A percentile compares a stretch with the other conserved stretches of the same genome.
Conservation (phyloP, 306 rosid species). For the Parietaria judaica region DNA sequence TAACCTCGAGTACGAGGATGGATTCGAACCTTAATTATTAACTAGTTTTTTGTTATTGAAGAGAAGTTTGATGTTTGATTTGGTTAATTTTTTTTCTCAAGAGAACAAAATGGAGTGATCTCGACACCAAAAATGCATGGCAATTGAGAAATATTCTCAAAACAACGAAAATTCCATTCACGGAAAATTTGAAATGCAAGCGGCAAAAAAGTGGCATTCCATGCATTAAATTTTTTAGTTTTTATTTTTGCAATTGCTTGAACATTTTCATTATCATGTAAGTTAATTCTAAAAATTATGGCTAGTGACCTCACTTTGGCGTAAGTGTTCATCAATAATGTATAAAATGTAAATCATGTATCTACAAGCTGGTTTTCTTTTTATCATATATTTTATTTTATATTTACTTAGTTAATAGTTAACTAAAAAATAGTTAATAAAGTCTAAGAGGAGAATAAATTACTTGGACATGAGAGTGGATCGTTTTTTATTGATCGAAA, state of each 20-base stretch:
- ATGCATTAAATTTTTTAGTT: too few species aligned
- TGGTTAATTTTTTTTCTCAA: too few species aligned
- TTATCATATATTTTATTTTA: not conserved
- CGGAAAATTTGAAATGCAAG: too few species aligned
- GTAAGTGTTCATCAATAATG: not conserved
- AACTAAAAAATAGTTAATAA: not conserved
- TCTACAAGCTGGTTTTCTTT: not conserved
- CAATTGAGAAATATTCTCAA: too few species aligned
- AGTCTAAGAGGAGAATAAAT: not conserved
- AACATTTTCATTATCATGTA: not conserved
- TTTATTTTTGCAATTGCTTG: not conserved
- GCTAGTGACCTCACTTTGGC: not conserved
- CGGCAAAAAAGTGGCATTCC: too few species aligned
- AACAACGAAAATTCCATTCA: too few species aligned
- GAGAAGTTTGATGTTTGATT: too few species aligned
- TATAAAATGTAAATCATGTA: not conserved
- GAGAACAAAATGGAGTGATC: too few species aligned
- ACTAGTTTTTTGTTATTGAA: too few species aligned
- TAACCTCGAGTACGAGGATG: too few species aligned
- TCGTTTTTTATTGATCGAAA: not conserved
- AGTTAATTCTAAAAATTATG: not conserved
- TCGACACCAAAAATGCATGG: too few species aligned
- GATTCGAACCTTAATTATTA: too few species aligned
- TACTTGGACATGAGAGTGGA: constrained; percentile 1
- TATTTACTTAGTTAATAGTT: not conserved